Base-by-base conservation (phyloP, 2,329 filamentous ascomycete species). In the Apiospora hydei region DNA sequence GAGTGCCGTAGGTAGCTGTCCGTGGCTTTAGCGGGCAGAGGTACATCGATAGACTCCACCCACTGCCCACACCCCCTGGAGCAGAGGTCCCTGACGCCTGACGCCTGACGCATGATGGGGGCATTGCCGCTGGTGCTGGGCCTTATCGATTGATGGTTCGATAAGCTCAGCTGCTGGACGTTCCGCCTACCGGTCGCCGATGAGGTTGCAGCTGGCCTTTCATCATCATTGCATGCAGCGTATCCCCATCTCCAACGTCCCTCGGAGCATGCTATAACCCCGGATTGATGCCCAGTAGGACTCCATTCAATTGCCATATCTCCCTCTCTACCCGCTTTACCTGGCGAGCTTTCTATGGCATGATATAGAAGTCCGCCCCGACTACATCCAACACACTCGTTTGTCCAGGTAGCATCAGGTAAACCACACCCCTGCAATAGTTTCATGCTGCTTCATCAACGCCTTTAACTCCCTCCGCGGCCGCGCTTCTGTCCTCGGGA, bases 401-500 rank as follows among this genome's bases (percentile, higher is more conserved):
- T 64, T 64, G 57, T 64, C 57, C 57, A 41, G 57, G 57, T 41
- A 41, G 57, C 57, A 64, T 64, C 57, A 64, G 57, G 57, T 64
- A 64, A 64, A 64, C 57, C 57, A 64, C 4, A 64, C 67, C 46
- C 46, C 67, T 69, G 67, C 67, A 30, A 49, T 69, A 46, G 67
- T 69, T 69, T 49, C 43, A 49, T 69, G 43, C 67, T 49, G 67
- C 46, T 30, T 30, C 26, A 18, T 41, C 46, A 38, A n/a, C 57
- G 34, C 34, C 30, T 41, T 41, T 64, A n/a, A 41, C 46, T 26
- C 67, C 21, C 67, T 7, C 21, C 21, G 34, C 21, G 7, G 16
- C 46, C 30, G 41, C 43, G 30, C 67, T 49, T 49, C 8, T 30
- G 41, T 30, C 24, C 66, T 68, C 24, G 41, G 2, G 21, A 30